Percentiles rank a stretch among this genome's conserved stretches.
These are phyloP conservation scores for Magnusiomyces clavatus DNA, from an alignment of 1,139 yeast genomes.

Conservation along the genomic window DNA sequence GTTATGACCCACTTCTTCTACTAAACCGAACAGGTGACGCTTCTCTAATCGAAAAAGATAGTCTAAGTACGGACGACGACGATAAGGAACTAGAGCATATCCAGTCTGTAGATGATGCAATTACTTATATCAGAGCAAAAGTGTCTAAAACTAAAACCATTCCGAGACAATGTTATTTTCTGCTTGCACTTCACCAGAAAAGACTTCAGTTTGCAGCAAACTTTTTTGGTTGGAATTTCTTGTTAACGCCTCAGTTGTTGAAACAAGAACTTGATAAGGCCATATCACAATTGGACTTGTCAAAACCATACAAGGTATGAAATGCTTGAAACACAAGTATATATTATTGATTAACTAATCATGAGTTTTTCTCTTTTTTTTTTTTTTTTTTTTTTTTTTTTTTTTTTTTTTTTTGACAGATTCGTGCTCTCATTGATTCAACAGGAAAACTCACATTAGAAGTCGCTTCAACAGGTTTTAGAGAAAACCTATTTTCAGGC, in stretches of 20 bases:
- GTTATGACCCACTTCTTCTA: conserved; percentile 56
- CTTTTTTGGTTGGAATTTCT: conserved; percentile 47
- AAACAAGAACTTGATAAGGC: conserved; percentile 41
- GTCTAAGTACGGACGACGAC: no score
- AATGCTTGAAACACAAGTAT: no score
- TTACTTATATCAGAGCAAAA: background rate
- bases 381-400: no score
- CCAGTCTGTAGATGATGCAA: no score
- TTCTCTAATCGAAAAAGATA: no score
- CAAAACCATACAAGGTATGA: conserved; percentile 36
- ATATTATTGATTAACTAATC: no score
- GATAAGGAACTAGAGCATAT: no score
- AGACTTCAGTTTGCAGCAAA: conserved; percentile 48
- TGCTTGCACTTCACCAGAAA: conserved; percentile 55
- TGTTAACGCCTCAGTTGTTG: conserved; percentile 39
- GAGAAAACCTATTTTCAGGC: conserved; percentile 42
- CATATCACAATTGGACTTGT: conserved; percentile 24
- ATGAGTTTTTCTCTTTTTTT: no score
- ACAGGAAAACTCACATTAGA: conserved; percentile 48
- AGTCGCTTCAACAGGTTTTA: conserved; percentile 36
- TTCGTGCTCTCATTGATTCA: conserved; percentile 47
- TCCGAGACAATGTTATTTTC: conserved; percentile 35
- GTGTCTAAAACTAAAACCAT: background rate
- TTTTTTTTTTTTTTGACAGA: no score
- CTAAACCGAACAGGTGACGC: no score